Percentiles rank a stretch among this genome's conserved stretches.
phyloP scores from a whole-genome alignment of 768 basidiomycete species.

The Agrocybe praecox region DNA sequence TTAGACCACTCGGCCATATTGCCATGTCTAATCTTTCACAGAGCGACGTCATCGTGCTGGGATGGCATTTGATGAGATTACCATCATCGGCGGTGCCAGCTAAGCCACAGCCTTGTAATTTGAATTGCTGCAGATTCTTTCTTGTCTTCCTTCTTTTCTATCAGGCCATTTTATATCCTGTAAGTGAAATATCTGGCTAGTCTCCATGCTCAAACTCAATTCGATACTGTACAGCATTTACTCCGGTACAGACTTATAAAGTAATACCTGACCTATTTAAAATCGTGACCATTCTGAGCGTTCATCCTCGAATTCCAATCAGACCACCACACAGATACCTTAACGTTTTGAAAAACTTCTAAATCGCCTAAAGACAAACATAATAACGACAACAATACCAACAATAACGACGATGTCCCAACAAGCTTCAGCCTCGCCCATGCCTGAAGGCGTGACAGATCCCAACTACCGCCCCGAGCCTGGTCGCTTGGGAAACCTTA shows the following conservation, averaged over 20 bases:
- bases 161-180: neutral
- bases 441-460: constrained; percentile 63
- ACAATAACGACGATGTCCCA: constrained; percentile 17
- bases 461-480: constrained; percentile 67
- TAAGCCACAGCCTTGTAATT: neutral
- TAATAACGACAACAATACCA: neutral
- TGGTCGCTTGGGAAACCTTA: constrained; percentile 82
- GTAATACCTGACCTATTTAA: neutral
- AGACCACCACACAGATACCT: neutral
- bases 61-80: no score
- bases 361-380: neutral
- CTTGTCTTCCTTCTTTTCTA: neutral
- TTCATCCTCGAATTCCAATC: neutral
- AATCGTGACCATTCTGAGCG: neutral
- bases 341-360: neutral
- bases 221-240: neutral
- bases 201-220: neutral
- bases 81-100: no score
- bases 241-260: neutral
- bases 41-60: no score
- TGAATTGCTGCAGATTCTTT: neutral
- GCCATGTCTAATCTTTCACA: neutral
- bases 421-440: constrained; percentile 53
- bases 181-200: neutral
- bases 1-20: constrained; percentile 14